Base-by-base conservation (phyloP, 768 basidiomycete genomes). In the Epithele typhae region DNA sequence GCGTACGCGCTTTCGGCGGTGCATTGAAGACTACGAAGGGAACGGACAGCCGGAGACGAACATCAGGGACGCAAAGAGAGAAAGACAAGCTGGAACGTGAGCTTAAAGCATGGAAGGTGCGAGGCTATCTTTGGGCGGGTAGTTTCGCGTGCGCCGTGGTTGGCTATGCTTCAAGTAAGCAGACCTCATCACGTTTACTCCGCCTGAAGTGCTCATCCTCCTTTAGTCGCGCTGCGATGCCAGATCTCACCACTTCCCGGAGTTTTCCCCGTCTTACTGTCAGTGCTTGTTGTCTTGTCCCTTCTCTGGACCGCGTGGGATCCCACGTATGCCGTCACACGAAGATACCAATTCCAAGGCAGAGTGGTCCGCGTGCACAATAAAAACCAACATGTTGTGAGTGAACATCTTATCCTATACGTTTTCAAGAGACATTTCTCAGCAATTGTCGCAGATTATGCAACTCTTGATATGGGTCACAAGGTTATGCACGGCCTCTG, bases 301-400 rank as follows among this genome's bases (percentile, higher is more conserved):
- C 59, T 92, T 14, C 58, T 84, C 5, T 94, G 92, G 84, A 81
- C 81, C 0, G 79, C 75, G 1, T 95, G 92, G 92, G 82, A 95
- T 60, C 92, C 90, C 11, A 87, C 86, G 17, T 92, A 91, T 63
- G 65, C 75, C 19, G 69, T 76, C 9, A 68, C 78, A 44, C 74
- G 74, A 53, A 74, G 68, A 53, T 80, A 83, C 11, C 75, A 78
- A 55, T 68, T 76, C 34, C 87, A 90, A 68, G 86, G 88, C 2
- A 78, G 87, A 17, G 76, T 81, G 51, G 73, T 90, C 19, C 78
- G 84, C 40, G 68, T 87, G 27, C 73, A 70, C 22, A 86, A 88
- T 18, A 86, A 81, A 62, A 65, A 64, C 8, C 58, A 63, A 47
- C 87, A 91, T 59, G 79, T 77, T 51, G 88, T 84, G 59, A 45